These are phyloP conservation scores for Sugiyamaella sp. DNA, from an alignment of 1,139 yeast species.

Conservation along the genomic window DNA sequence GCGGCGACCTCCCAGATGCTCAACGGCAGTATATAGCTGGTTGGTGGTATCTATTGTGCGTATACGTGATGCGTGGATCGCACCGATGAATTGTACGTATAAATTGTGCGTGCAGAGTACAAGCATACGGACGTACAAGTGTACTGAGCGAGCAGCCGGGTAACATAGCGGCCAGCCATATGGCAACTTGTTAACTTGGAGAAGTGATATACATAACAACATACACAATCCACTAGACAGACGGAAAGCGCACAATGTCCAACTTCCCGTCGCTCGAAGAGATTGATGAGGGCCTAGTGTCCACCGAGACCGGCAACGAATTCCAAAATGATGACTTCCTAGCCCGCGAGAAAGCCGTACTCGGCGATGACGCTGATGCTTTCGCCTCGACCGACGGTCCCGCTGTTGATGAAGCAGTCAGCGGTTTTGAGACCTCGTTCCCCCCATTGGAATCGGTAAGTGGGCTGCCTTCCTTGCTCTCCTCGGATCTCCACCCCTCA, in stretches of 20 bases:
- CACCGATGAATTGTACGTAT: no score
- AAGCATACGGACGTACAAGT: no score
- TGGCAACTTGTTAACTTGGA: background rate
- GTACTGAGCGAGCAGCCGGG: no score
- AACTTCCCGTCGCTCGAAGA: conserved; percentile 83
- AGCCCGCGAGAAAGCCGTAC: conserved; percentile 78
- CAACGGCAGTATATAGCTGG: no score
- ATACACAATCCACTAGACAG: no score
- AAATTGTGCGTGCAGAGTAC: no score
- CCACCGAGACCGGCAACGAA: conserved; percentile 39
- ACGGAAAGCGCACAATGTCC: conserved; percentile 45
- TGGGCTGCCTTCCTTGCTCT: no score
- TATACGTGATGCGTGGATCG: no score
- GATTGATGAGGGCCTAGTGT: conserved; percentile 41
- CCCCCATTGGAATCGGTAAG: conserved; percentile 54
- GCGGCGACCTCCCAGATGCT: no score
- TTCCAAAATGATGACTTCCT: conserved; percentile 64
- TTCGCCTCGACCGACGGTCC: conserved; percentile 71
- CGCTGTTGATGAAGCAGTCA: conserved; percentile 58
- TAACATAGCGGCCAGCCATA: background rate
- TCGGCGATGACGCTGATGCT: conserved; percentile 72
- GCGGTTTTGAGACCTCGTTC: conserved; percentile 43
- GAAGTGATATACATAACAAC: no score
- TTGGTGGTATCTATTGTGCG: no score
- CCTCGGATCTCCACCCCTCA: no score